phyloP scores from a whole-genome alignment of 108 stramenopile species.

The Cyclotella choctawhatcheeana region DNA sequence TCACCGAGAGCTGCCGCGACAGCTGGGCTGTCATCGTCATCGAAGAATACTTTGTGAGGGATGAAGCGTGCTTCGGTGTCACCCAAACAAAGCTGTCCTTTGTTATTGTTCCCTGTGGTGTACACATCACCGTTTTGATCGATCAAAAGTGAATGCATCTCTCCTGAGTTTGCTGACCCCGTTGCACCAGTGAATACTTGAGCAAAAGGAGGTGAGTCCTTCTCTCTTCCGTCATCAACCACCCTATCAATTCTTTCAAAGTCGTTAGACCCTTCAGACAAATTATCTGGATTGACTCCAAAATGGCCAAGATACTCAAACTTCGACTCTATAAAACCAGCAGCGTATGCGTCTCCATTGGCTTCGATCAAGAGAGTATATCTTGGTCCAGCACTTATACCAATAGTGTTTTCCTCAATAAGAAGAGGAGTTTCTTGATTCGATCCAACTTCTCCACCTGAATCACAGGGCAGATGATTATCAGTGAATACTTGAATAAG shows the following conservation, averaged over 20 bases:
- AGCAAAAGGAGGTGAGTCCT: slow-evolving; percentile 12
- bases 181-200: slow-evolving; percentile 22
- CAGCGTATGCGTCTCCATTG: slow-evolving; percentile 11
- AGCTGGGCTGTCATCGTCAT: slow-evolving; percentile 10
- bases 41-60: slow-evolving; percentile 11
- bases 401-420: not conserved
- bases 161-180: slow-evolving; percentile 30
- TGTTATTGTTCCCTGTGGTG: slow-evolving; percentile 21
- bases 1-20: slow-evolving; percentile 36
- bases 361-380: slow-evolving; percentile 11
- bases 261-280: slow-evolving; percentile 7
- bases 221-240: not conserved
- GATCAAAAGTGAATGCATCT: slow-evolving; percentile 36
- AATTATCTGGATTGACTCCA: slow-evolving; percentile 3
- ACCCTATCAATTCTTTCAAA: slow-evolving; percentile 14
- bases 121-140: slow-evolving; percentile 29
- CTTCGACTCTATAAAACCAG: slow-evolving; percentile 16
- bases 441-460: not conserved
- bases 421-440: slow-evolving; percentile 14
- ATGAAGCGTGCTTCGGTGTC: slow-evolving; percentile 5
- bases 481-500: not conserved
- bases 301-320: slow-evolving; percentile 9
- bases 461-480: not conserved
- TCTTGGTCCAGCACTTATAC: not conserved
- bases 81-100: slow-evolving; percentile 33